A percentile compares a stretch with the other conserved stretches of the same genome.
Evolutionary conservation across 768 basidiomycete genomes (phyloP).

Genomic region (Leccinum subgranulosum): DNA sequence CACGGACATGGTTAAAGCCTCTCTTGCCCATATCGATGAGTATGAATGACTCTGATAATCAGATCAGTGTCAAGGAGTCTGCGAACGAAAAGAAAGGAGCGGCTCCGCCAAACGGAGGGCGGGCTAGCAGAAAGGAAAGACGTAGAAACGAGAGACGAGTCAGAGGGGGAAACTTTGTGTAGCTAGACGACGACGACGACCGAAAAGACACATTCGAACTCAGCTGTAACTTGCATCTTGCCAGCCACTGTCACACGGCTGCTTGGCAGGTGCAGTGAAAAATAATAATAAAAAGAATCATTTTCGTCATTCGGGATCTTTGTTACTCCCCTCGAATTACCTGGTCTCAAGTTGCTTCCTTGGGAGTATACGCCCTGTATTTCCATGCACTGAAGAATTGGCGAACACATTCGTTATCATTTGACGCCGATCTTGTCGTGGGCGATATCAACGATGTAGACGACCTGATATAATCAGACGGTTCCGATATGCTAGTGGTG

Average conservation of each 20-base stretch:
- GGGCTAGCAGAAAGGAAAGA: conserved; percentile 20
- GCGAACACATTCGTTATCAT: too few species aligned
- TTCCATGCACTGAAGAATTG: too few species aligned
- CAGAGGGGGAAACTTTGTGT: background rate
- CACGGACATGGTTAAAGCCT: conserved; percentile 25
- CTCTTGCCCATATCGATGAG: conserved; percentile 26
- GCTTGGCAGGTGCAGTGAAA: background rate
- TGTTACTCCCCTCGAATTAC: too few species aligned
- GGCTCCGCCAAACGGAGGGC: conserved; percentile 25
- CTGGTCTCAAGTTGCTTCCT: too few species aligned
- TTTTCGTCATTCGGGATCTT: too few species aligned
- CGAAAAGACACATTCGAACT: conserved; percentile 22
- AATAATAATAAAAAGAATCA: too few species aligned
- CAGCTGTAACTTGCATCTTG: conserved; percentile 9
- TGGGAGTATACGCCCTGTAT: too few species aligned
- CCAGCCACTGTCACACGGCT: conserved; percentile 12
- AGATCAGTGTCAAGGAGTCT: conserved; percentile 2
- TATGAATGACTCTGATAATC: background rate
- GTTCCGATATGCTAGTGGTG: background rate
- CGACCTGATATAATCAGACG: background rate
- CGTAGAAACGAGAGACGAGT: conserved; percentile 13
- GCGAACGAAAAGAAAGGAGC: conserved; percentile 21
- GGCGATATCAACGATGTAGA: background rate
- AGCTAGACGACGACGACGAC: conserved; percentile 13
- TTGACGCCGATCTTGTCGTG: too few species aligned